Evolutionary conservation across 2,329 filamentous ascomycete genomes (phyloP).

Genomic region (Aschersonia sp.): DNA sequence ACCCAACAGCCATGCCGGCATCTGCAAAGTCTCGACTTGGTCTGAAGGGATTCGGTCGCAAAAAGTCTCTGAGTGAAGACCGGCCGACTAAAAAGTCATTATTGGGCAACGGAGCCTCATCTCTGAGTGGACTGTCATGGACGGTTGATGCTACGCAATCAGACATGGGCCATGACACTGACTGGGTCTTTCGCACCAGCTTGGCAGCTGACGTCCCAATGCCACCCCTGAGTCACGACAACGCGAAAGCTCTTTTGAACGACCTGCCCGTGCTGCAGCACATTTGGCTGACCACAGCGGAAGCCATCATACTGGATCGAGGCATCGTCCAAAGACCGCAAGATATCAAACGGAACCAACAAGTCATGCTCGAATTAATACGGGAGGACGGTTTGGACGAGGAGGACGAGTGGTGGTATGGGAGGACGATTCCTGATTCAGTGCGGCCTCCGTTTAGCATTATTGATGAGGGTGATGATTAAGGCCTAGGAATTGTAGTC

Average conservation of each 20-base stretch:
- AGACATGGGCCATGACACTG: slow-evolving; percentile 15
- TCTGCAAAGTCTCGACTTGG: slow-evolving; percentile 35
- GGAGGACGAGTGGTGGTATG: slow-evolving; percentile 50
- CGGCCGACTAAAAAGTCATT: slow-evolving; percentile 9
- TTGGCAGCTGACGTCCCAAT: slow-evolving; percentile 49
- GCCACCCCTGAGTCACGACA: slow-evolving; percentile 35
- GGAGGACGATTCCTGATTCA: slow-evolving; percentile 36
- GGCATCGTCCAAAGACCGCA: slow-evolving; percentile 41
- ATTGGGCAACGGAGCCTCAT: slow-evolving; percentile 11
- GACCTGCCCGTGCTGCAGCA: slow-evolving; percentile 44
- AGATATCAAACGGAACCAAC: slow-evolving; percentile 49
- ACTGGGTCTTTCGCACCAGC: slow-evolving; percentile 42
- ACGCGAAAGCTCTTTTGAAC: slow-evolving; percentile 33
- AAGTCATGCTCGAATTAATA: slow-evolving; percentile 50
- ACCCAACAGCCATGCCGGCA: slow-evolving; percentile 19
- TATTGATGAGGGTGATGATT: slow-evolving; percentile 36
- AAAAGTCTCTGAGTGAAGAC: slow-evolving; percentile 32
- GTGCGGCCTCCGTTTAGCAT: slow-evolving; percentile 34
- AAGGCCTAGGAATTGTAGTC: background rate
- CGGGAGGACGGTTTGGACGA: slow-evolving; percentile 43
- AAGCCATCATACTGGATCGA: slow-evolving; percentile 45
- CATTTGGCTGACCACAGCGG: slow-evolving; percentile 49
- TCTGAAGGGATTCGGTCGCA: slow-evolving; percentile 39
- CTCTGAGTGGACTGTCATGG: slow-evolving; percentile 14
- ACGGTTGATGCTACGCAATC: slow-evolving; percentile 13